These are phyloP conservation scores for Ogataea methylovora DNA, from an alignment of 805 yeast species.

Conservation along the genomic window DNA sequence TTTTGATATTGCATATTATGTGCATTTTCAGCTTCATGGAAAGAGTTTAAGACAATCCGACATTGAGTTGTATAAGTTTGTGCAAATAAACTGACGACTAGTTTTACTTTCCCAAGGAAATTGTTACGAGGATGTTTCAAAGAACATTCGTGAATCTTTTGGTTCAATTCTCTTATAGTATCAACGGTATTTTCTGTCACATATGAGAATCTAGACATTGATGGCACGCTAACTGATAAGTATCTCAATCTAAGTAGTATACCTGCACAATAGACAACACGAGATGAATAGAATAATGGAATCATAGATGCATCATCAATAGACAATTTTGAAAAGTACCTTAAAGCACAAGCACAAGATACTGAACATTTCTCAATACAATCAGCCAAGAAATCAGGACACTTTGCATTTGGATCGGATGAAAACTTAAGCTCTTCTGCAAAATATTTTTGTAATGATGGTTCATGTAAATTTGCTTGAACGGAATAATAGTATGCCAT, in stretches of 20 bases:
- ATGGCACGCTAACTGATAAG: slow-evolving; percentile 45
- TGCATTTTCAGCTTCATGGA: slow-evolving; percentile 6
- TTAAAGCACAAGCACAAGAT: slow-evolving; percentile 44
- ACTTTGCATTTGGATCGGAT: slow-evolving; percentile 5
- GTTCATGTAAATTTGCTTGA: slow-evolving; percentile 62
- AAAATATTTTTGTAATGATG: slow-evolving; percentile 20
- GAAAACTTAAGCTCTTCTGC: slow-evolving; percentile 5
- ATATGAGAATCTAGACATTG: slow-evolving; percentile 32
- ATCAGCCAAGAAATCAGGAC: slow-evolving; percentile 24
- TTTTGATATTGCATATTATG: not conserved
- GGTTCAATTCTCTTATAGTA: slow-evolving; percentile 17
- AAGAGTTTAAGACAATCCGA: too few species aligned
- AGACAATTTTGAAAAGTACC: slow-evolving; percentile 37
- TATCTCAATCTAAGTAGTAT: slow-evolving; percentile 51
- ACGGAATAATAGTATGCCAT: slow-evolving; percentile 52
- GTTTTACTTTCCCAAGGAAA: slow-evolving; percentile 43
- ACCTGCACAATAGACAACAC: slow-evolving; percentile 61
- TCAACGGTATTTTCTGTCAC: slow-evolving; percentile 38
- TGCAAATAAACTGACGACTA: slow-evolving; percentile 49
- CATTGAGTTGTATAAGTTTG: slow-evolving; percentile 58
- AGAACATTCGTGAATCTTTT: slow-evolving; percentile 20
- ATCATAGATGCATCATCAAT: slow-evolving; percentile 42
- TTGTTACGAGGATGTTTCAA: slow-evolving; percentile 36
- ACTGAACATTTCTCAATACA: slow-evolving; percentile 44
- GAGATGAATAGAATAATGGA: slow-evolving; percentile 50